Conservation (phyloP, 148 eudicot genomes). For the Selenicereus undatus region DNA sequence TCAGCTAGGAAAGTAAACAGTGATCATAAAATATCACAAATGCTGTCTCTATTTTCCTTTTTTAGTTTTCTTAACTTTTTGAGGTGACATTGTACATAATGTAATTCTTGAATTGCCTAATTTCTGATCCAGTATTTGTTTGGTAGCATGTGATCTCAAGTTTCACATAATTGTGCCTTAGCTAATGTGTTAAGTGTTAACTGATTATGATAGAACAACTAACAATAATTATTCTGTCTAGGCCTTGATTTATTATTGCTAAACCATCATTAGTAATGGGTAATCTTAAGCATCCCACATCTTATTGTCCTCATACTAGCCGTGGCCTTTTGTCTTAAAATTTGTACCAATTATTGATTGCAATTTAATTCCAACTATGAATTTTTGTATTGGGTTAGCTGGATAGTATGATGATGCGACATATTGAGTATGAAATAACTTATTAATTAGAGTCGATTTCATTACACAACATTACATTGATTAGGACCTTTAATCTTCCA, state of each 20-base stretch:
- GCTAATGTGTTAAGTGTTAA: neutral
- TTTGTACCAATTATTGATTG: neutral
- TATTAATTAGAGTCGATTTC: too few relatives aligned
- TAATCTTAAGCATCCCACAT: neutral
- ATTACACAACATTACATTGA: neutral
- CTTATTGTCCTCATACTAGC: neutral
- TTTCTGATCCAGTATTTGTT: neutral
- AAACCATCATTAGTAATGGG: neutral
- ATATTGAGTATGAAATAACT: neutral
- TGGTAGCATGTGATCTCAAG: neutral
- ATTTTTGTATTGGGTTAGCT: too few relatives aligned
- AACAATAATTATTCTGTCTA: slow-evolving; percentile 8
- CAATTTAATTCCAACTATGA: neutral
- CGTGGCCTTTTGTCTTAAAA: neutral
- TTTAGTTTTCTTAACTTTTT: neutral
- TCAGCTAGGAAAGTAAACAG: slow-evolving; percentile 26
- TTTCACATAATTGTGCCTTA: neutral
- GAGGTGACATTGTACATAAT: slow-evolving; percentile 18
- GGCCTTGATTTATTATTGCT: neutral
- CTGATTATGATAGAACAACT: slow-evolving; percentile 13
- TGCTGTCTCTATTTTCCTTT: neutral
- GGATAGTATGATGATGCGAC: too few relatives aligned
- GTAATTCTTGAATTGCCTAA: neutral
- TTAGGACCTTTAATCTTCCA: neutral
- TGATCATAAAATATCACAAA: slow-evolving; percentile 2